A percentile compares a stretch with the other conserved stretches of the same genome.
phyloP scores from a whole-genome alignment of 441 rosid genomes.

The Omphalea diandra region DNA sequence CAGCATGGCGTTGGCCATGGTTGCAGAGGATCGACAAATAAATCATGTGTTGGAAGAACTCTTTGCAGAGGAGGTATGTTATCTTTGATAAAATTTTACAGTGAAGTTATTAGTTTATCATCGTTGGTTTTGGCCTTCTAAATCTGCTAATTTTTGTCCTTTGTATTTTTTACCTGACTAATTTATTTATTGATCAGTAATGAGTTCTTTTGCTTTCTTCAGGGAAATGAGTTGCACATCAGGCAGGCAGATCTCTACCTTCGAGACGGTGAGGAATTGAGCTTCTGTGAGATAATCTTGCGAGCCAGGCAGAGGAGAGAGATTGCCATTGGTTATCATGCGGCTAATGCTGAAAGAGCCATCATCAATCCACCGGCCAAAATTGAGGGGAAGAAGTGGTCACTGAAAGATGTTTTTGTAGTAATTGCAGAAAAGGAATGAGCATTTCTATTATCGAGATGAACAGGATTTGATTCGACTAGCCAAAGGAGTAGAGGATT shows the following conservation, averaged over 20 bases:
- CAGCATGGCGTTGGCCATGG: conserved; percentile 87
- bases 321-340: conserved; percentile 62
- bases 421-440: conserved; percentile 63
- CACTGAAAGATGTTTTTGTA: conserved; percentile 50
- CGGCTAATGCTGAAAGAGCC: conserved; percentile 54
- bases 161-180: too few species aligned
- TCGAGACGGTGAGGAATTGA: conserved; percentile 58
- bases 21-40: conserved; percentile 77
- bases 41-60: conserved; percentile 70
- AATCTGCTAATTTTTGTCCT: too few species aligned
- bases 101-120: background rate
- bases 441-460: too few species aligned
- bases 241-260: conserved; percentile 62
- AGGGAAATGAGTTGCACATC: conserved; percentile 79
- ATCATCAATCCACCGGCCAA: conserved; percentile 57
- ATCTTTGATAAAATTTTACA: conserved; percentile 6
- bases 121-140: background rate
- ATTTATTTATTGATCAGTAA: background rate
- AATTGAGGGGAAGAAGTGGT: conserved; percentile 50
- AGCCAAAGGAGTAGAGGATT: too few species aligned
- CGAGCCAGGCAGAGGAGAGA: conserved; percentile 62
- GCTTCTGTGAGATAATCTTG: conserved; percentile 57
- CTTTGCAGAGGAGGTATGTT: conserved; percentile 69
- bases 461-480: too few species aligned
- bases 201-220: conserved; percentile 2